Conservation (phyloP, 257 asterid genomes). For the Fraxinus cuspidata region DNA sequence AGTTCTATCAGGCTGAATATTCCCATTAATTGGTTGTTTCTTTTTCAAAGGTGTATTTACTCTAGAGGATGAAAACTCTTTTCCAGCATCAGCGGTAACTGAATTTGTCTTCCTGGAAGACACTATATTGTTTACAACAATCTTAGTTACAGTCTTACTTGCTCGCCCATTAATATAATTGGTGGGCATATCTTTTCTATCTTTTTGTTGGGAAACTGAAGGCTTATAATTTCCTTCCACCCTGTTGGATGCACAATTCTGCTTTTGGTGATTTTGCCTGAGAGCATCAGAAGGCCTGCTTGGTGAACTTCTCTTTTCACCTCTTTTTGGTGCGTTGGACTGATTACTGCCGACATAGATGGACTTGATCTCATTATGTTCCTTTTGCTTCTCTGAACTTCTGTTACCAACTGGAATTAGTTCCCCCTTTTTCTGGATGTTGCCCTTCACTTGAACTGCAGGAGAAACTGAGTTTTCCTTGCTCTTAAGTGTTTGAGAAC, state of each 20-base stretch:
- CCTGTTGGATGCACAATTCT: slow-evolving; percentile 57
- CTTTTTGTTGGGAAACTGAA: slow-evolving; percentile 46
- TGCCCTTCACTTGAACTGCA: slow-evolving; percentile 59
- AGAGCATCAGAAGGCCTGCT: slow-evolving; percentile 66
- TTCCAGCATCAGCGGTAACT: slow-evolving; percentile 56
- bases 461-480: slow-evolving; percentile 61
- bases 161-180: slow-evolving; percentile 41
- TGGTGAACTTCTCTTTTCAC: slow-evolving; percentile 48
- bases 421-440: slow-evolving; percentile 59
- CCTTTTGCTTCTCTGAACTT: slow-evolving; percentile 58
- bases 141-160: slow-evolving; percentile 57
- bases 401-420: slow-evolving; percentile 38
- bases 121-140: slow-evolving; percentile 50
- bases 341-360: slow-evolving; percentile 38
- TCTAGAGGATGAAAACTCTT: slow-evolving; percentile 52
- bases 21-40: slow-evolving; percentile 39
- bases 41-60: slow-evolving; percentile 46
- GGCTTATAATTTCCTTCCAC: slow-evolving; percentile 42
- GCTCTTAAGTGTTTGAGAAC: slow-evolving; percentile 51
- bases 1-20: slow-evolving; percentile 40
- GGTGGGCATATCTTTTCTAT: slow-evolving; percentile 47
- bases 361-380: slow-evolving; percentile 41
- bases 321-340: slow-evolving; percentile 47
- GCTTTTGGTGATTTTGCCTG: slow-evolving; percentile 85
- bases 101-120: slow-evolving; percentile 57